Conservation (phyloP, 371 early-diverging fungal genomes). For the Mucor ambiguus region DNA sequence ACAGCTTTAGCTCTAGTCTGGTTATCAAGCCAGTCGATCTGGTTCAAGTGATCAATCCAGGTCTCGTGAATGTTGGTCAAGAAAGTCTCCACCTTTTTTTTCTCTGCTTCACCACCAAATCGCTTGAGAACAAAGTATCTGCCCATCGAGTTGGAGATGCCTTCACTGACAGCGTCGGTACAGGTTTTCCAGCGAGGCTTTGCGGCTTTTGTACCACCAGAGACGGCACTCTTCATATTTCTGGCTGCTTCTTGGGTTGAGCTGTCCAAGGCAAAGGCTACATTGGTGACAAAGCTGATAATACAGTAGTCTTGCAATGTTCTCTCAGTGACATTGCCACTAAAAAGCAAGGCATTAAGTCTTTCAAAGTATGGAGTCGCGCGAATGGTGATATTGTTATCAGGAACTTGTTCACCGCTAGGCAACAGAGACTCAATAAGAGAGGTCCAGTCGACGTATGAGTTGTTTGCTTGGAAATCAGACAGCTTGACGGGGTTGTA, state of each 20-base stretch:
- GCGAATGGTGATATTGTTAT: conserved; percentile 7
- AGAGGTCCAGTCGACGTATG: conserved; percentile 40
- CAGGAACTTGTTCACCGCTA: neutral
- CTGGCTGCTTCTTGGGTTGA: conserved; percentile 17
- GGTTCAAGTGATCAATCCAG: conserved; percentile 43
- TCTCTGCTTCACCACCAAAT: conserved; percentile 41
- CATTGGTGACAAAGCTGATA: conserved; percentile 3
- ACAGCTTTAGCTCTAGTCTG: conserved; percentile 51
- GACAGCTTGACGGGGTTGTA: conserved; percentile 54
- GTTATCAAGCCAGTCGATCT: conserved; percentile 60
- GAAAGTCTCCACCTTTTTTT: conserved; percentile 31
- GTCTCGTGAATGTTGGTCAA: conserved; percentile 37
- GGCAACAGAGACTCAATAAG: conserved; percentile 8
- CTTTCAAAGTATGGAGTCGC: conserved; percentile 16
- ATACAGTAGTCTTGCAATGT: conserved; percentile 22
- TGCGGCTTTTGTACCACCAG: conserved; percentile 31
- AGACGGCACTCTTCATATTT: conserved; percentile 22
- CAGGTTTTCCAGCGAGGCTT: conserved; percentile 57
- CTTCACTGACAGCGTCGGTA: conserved; percentile 35
- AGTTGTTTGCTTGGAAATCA: conserved; percentile 32
- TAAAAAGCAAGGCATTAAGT: conserved; percentile 1
- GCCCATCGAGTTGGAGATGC: conserved; percentile 52
- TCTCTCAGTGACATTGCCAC: neutral
- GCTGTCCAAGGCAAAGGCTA: conserved; percentile 18
- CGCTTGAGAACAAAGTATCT: conserved; percentile 51